phyloP scores from a whole-genome alignment of 306 rosid species.

The Cicer cuneatum region DNA sequence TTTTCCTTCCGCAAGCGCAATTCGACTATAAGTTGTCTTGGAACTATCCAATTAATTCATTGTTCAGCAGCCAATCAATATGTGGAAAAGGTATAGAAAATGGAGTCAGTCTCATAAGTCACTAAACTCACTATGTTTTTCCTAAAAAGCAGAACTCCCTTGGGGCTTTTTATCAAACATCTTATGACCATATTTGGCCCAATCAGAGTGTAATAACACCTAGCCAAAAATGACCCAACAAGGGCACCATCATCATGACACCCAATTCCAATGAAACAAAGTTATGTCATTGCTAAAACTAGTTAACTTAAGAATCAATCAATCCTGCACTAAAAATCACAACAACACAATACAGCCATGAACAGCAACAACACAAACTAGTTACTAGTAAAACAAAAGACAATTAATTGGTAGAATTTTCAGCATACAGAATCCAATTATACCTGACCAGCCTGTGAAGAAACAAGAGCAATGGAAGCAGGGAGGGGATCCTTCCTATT shows the following conservation, averaged over 20 bases:
- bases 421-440: background rate
- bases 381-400: background rate
- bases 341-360: background rate
- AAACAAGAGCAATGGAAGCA: constrained; percentile 75
- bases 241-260: too few relatives aligned
- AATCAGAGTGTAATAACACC: background rate
- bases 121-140: background rate
- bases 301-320: background rate
- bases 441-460: constrained; percentile 98
- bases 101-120: background rate
- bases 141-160: background rate
- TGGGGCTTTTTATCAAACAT: background rate
- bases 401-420: background rate
- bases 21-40: background rate
- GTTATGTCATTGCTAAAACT: background rate
- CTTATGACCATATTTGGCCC: background rate
- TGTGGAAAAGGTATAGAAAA: background rate
- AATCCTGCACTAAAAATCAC: background rate
- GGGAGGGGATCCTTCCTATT: constrained; percentile 61
- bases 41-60: background rate
- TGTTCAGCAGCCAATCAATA: background rate
- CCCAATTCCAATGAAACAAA: background rate
- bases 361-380: background rate
- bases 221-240: too few relatives aligned
- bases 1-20: background rate